phyloP scores from a whole-genome alignment of 768 basidiomycete genomes.

The Rhizopogon vinicolor region DNA sequence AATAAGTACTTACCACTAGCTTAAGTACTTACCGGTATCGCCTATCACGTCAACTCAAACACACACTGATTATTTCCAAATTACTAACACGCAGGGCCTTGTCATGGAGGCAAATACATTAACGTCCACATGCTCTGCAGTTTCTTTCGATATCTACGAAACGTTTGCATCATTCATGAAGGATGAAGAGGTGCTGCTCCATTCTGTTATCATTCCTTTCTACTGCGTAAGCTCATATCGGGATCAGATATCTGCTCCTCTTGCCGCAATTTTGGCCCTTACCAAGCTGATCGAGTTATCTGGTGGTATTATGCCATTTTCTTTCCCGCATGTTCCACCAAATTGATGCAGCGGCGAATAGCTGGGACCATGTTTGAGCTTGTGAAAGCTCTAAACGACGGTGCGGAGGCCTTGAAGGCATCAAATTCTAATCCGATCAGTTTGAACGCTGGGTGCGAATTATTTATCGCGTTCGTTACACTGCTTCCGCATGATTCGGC shows the following conservation, averaged over 20 bases:
- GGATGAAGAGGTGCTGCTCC: conserved; percentile 56
- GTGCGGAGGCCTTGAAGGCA: conserved; percentile 56
- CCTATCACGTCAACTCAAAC: background rate
- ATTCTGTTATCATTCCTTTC: background rate
- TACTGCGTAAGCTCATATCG: background rate
- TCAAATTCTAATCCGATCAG: conserved; percentile 77
- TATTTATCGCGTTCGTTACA: conserved; percentile 89
- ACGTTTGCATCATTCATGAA: conserved; percentile 58
- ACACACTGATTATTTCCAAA: background rate
- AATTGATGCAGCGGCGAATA: conserved; percentile 19
- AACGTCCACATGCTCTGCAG: background rate
- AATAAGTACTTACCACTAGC: too few species aligned
- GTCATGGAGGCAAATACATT: background rate
- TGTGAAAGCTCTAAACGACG: conserved; percentile 75
- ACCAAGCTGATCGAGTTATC: conserved; percentile 80
- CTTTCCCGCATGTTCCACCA: background rate
- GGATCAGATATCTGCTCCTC: conserved; percentile 66
- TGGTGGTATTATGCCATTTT: conserved; percentile 46
- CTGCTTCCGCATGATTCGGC: conserved; percentile 77
- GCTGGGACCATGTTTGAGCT: conserved; percentile 94
- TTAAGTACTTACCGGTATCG: too few species aligned
- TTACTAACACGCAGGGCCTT: background rate
- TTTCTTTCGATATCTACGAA: conserved; percentile 40
- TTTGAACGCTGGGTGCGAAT: conserved; percentile 83
- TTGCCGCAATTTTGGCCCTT: conserved; percentile 85